A percentile compares a stretch with the other conserved stretches of the same genome.
Evolutionary conservation across 148 eudicot genomes (phyloP).

Genomic region (Chenopodium quinoa): DNA sequence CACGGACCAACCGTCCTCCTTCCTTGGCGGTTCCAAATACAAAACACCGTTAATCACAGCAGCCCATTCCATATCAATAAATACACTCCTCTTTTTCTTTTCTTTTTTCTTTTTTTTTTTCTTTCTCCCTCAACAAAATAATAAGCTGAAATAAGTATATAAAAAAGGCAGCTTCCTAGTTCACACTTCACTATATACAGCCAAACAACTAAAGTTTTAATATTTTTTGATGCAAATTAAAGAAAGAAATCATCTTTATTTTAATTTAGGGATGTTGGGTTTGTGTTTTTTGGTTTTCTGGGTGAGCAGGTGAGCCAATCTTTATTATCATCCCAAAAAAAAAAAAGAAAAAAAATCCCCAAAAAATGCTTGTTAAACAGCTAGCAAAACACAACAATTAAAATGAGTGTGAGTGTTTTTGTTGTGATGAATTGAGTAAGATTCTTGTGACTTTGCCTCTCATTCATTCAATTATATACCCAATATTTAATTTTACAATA

Average conservation of each 20-base stretch:
- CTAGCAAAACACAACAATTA: constrained; percentile 15
- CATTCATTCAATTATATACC: constrained; percentile 5
- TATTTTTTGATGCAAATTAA: neutral
- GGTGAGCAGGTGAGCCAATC: neutral
- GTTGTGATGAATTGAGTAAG: constrained; percentile 30
- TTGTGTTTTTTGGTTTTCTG: constrained; percentile 7
- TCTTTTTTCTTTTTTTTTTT: no score
- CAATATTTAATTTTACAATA: neutral
- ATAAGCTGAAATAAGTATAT: neutral
- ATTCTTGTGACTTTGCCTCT: constrained; percentile 44
- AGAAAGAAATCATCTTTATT: constrained; percentile 7
- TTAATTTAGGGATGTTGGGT: neutral
- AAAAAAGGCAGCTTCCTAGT: constrained; percentile 2
- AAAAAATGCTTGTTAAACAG: neutral
- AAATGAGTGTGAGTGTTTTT: constrained; percentile 20
- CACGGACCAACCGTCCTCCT: constrained; percentile 8
- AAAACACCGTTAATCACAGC: neutral
- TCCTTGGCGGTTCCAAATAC: constrained; percentile 5
- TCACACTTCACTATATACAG: neutral
- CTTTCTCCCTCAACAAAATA: neutral
- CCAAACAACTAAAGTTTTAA: neutral
- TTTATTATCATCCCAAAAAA: constrained; percentile 6
- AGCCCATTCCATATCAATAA: neutral
- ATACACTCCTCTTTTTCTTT: neutral
- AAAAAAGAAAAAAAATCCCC: neutral